Percentiles rank a stretch among this genome's conserved stretches.
These are phyloP conservation scores for Volvox africanus DNA, from an alignment of 139 green algal genomes.

Conservation along the genomic window DNA sequence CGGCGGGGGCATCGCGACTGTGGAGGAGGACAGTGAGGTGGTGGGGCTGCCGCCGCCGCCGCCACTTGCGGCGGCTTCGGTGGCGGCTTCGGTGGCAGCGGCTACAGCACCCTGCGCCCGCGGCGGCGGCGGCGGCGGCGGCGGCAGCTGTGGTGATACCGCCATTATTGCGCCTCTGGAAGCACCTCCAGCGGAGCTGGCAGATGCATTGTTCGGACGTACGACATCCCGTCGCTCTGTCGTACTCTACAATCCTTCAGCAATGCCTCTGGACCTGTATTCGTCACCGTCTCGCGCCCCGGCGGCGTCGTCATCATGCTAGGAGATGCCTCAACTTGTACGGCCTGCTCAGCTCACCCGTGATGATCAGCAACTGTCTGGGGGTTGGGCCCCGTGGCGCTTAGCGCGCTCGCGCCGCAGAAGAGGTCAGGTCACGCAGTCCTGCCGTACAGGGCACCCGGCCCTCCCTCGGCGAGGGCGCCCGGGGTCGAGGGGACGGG, in stretches of 20 bases:
- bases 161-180: background rate
- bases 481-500: too few species aligned
- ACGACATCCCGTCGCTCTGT: conserved; percentile 22
- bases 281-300: background rate
- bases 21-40: conserved; percentile 24
- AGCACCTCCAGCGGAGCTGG: background rate
- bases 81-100: background rate
- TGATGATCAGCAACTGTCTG: too few species aligned
- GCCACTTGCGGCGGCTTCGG: background rate
- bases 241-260: background rate
- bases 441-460: too few species aligned
- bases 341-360: too few species aligned
- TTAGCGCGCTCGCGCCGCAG: too few species aligned
- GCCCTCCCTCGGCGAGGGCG: too few species aligned
- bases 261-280: background rate
- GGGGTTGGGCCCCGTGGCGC: too few species aligned
- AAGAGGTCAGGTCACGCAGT: too few species aligned
- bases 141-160: background rate
- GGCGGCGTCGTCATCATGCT: background rate
- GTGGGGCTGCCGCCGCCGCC: background rate
- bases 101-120: background rate
- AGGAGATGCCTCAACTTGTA: too few species aligned
- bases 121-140: background rate
- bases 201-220: conserved; percentile 11
- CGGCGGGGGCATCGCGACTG: background rate